Base-by-base conservation (phyloP, 1,139 yeast genomes). In the Pichia sp. region DNA sequence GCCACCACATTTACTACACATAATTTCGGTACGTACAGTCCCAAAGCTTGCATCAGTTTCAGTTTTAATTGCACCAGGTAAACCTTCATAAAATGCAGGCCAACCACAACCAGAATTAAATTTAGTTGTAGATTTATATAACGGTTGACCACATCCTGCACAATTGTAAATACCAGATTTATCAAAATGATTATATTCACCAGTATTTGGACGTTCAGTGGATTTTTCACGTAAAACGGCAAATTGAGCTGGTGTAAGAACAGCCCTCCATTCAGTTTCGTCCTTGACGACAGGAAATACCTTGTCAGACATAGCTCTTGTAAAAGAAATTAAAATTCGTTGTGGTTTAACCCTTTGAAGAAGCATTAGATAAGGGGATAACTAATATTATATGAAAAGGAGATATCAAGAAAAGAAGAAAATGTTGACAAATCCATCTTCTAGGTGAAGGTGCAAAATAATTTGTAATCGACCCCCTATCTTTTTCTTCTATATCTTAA, bases 21-120 rank as follows among this genome's bases (percentile, higher is more conserved):
- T 74, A 83, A 90, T 89, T 65, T 92, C 99, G 11, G 81, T 86
- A 53, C 98, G 74, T 25, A 71, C 73, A 90, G 83, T 87, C 0
- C 97, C 97, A 48, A 69, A 68, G 8, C 82, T 66, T 0, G 50
- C 59, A 65, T 92, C 99, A 31, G 72, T 74, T 54, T 75, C 68
- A 11, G 84, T 72, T 33, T 67, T 74, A 42, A 92, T 73, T 1
- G 96, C 74, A 0, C 89, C 90, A 0, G 96, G 95, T 45, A 90
- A 70, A 4, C 95, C 96, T 50, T 86, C 84, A 64, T 83, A 90
- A 66, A 92, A 92, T 0, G 97, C 89, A 0, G 98, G 98, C 98
- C 98, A 92, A 3, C 98, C 98, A 66, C 98, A 92, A 48, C 88
- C 89, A 27, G 95, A 79, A 51, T 83, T 81, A 60, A 94, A 92